Base-by-base conservation (phyloP, 352 stramenopile genomes). In the Paralagenidium karlingii region DNA sequence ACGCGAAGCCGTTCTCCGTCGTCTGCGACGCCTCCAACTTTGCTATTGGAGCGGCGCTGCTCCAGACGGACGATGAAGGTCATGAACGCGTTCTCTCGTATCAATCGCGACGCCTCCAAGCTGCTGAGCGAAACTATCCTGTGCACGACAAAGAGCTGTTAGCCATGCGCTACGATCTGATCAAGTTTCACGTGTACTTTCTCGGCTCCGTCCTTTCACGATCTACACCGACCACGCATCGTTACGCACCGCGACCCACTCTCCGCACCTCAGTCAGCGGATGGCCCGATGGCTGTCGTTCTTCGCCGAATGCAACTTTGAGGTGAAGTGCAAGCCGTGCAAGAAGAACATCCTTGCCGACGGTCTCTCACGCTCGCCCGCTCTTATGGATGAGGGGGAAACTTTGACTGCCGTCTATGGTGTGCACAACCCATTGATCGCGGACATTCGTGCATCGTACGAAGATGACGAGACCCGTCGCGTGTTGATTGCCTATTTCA, bases 221-320 rank as follows among this genome's bases (percentile, higher is more conserved):
- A 10, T 60, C 0, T 54, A 63, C 26, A 55, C 47, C 1, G 49
- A 66, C 40, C 41, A 62, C 39, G 50, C 41, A 22, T 64, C 47
- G 0, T 25, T 64, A 36, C 7, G 30, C 3, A 36, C 30, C 22
- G 30, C 30, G 7, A 36, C 30, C 22, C 30, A 36, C 16, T 36
- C 30, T 22, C 7, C 30, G 19, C 40, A 43, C 24, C 29, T 58
- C 32, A 48, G 36, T n/a, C 40, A 60, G 22, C 38, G 53, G 10
- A 60, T 58, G 53, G 31, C 31, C 9, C 24, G 43, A n/a, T 63
- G 53, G 34, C 36, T 59, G 7, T 37, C 47, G 5, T 51, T 62
- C 40, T 62, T 66, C 38, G 32, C 47, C 3, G 27, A 62, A 15
- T 61, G 49, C 39, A 61, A 58, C 28, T 60, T 67, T n/a, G 22